Evolutionary conservation across 2,329 filamentous ascomycete genomes (phyloP), one percentile per base, ranked within the genome.

Genomic region (Grosmannia clavigera): DNA sequence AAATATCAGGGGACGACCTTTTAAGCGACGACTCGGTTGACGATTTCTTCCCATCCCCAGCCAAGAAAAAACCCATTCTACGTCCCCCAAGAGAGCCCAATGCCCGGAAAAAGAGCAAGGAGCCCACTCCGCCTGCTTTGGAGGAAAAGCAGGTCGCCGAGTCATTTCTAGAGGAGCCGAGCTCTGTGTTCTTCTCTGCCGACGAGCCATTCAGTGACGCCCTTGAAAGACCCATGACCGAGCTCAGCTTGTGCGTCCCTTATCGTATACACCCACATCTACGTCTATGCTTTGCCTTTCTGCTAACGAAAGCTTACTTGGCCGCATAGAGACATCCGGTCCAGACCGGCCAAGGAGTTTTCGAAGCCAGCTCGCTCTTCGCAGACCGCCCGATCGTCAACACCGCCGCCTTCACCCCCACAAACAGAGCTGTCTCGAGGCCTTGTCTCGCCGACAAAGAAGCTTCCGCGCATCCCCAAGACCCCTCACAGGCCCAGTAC

Each of bases 401-500:
- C 63, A 51, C 65, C 69, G 29, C 65, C 66, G 25, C 63, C 65
- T 29, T 60, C 52, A 2, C 58, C 58, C 2, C 64, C 63, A 2
- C 62, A 64, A 29, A 64, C 60, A 6, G 19, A 22, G 3, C 58
- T 58, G n/a, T 19, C 46, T 25, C 55, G 62, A 3, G 65, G 66
- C 3, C 68, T 72, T 7, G 59, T 68, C 43, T 72, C 70, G 7
- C 70, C 71, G 7, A 66, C 60, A 50, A 72, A 69, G 58, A 74
- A 71, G 59, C 65, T 71, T 1, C 59, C 66, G 3, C 71, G 71
- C 0, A 81, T 85, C 50, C 82, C 82, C 2, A 72, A 73, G 43
- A 80, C 81, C 1, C 79, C 81, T 3, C 76, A 84, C 61, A 71
- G 75, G 31, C 77, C 77, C 27, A 79, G 72, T 58, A 77, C 77